Conservation (phyloP, 2,329 filamentous ascomycete species). For the Alternaria alternata region DNA sequence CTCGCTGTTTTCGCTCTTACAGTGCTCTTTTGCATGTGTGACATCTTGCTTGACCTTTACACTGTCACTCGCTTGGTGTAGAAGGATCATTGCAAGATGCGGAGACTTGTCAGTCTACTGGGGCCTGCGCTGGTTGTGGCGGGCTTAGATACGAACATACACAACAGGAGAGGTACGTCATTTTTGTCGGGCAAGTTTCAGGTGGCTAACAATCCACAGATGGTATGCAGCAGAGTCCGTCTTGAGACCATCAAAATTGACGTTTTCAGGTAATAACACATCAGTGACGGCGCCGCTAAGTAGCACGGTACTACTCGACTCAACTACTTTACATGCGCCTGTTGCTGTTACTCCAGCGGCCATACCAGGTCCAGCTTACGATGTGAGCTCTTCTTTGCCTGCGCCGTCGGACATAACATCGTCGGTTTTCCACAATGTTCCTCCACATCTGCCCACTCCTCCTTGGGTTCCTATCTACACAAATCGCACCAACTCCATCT, state of each 20-base stretch:
- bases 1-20: slow-evolving; percentile 10
- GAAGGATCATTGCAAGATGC: slow-evolving; percentile 30
- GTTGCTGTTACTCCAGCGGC: background rate
- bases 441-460: background rate
- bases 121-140: slow-evolving; percentile 26
- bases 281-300: slow-evolving; percentile 1
- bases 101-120: slow-evolving; percentile 27
- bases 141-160: slow-evolving; percentile 18
- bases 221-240: slow-evolving; percentile 21
- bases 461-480: slow-evolving; percentile 1
- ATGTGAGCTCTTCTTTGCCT: background rate
- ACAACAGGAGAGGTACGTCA: slow-evolving; percentile 29
- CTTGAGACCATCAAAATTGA: slow-evolving; percentile 2
- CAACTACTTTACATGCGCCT: background rate
- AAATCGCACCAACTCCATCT: background rate
- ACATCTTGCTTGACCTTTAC: slow-evolving; percentile 24
- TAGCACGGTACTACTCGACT: background rate
- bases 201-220: slow-evolving; percentile 22
- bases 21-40: slow-evolving; percentile 7
- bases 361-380: background rate
- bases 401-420: background rate
- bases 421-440: background rate
- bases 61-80: slow-evolving; percentile 33
- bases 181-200: background rate
- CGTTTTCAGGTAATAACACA: background rate